Base-by-base conservation (phyloP, 306 rosid species). In the Dalbergia cochinchinensis region DNA sequence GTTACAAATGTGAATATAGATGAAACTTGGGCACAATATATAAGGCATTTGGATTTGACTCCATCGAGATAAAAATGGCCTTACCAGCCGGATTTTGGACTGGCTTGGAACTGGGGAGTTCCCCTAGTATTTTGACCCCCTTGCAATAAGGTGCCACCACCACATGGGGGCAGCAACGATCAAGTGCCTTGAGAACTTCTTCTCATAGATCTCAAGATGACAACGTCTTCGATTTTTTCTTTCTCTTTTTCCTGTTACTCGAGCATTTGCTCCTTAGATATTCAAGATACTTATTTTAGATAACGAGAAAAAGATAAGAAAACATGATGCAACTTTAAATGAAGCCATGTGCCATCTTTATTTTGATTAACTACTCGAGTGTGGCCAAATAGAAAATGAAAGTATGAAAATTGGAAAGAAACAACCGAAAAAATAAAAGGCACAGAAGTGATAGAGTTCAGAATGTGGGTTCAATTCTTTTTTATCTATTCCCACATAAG, bases 121-220 rank as follows among this genome's bases (percentile, higher is more conserved):
- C 41, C 47, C 45, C 4, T 58, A n/a, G 51, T 50, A n/a, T 45
- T 72, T 71, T 53, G 66, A 48, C 15, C 84, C 69, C 42, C 79
- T 51, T 80, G 60, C 55, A 72, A 22, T 11, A 63, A 50, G 19
- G 19, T 59, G 55, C 64, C 61, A 60, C 48, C 12, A 33, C 61
- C 45, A 65, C 35, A 64, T 62, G 79, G 50, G 31, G 60, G 42
- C 41, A 81, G 13, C 44, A 81, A 33, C 1, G 33, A 53, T 73
- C 74, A 72, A 80, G 65, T 62, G 15, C 65, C 55, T 67, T 35
- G 76, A 81, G 53, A 80, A 73, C 34, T 20, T 5, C 75, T 54
- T 31, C 41, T n/a, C 44, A 80, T 71, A 80, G 70, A 81, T 67
- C 80, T 45, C 64, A 45, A 66, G 64, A 55, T 18, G n/a, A n/a